A percentile compares a stretch with the other conserved stretches of the same genome.
Conservation (phyloP, 352 stramenopile species). For the Globisporangium middletonii region DNA sequence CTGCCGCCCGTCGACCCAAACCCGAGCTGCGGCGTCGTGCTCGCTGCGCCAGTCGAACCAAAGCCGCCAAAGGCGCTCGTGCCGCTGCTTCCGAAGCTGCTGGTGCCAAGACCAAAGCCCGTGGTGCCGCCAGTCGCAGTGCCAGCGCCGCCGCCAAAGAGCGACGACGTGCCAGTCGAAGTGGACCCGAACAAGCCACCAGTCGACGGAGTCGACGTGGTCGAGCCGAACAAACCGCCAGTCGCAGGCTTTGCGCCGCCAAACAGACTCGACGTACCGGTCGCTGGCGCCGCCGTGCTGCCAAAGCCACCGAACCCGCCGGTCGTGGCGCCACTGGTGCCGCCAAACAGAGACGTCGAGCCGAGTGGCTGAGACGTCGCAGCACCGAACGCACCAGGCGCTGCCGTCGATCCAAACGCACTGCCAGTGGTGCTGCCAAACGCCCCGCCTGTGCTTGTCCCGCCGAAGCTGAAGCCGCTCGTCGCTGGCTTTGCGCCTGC, state of each 20-base stretch:
- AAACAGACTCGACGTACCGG: slow-evolving; percentile 33
- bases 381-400: slow-evolving; percentile 32
- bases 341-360: slow-evolving; percentile 41
- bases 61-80: slow-evolving; percentile 41
- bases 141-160: slow-evolving; percentile 29
- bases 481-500: slow-evolving; percentile 24
- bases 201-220: slow-evolving; percentile 16
- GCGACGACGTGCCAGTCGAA: slow-evolving; percentile 26
- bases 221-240: slow-evolving; percentile 32
- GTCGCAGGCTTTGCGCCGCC: slow-evolving; percentile 29
- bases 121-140: slow-evolving; percentile 23
- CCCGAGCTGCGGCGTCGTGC: slow-evolving; percentile 11
- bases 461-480: slow-evolving; percentile 39
- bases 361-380: slow-evolving; percentile 23
- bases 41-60: slow-evolving; percentile 14
- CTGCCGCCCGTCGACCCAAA: slow-evolving; percentile 12
- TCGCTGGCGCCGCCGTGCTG: slow-evolving; percentile 17
- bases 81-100: slow-evolving; percentile 31
- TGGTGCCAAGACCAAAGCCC: slow-evolving; percentile 32
- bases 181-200: slow-evolving; percentile 27
- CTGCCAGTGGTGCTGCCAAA: slow-evolving; percentile 31
- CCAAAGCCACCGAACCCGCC: slow-evolving; percentile 40
- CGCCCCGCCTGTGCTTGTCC: slow-evolving; percentile 16
- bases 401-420: slow-evolving; percentile 26
- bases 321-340: slow-evolving; percentile 19